Base-by-base conservation (phyloP, 495 filamentous ascomycete species). In the Podospora pseudopauciseta region DNA sequence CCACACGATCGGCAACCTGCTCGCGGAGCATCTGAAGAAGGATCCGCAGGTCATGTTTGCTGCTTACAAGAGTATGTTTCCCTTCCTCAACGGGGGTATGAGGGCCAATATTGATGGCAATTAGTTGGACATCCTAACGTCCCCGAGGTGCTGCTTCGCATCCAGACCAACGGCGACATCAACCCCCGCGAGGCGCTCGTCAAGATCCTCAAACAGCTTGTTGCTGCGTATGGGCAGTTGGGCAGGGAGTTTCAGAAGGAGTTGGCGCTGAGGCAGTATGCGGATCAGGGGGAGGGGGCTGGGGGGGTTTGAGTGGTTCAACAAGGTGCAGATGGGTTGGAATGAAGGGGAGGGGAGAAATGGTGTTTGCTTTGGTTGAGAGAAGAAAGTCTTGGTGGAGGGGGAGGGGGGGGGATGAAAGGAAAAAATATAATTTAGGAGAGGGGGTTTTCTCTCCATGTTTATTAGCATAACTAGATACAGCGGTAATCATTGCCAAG, bases 171-270 rank as follows among this genome's bases (percentile, higher is more conserved):
- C 76, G 96, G 95, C 60, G 84, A 86, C 26, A 83, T 96, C 70
- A 92, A 88, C 13, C 96, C 95, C 5, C 92, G 91, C 66, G 90
- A 96, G 71, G 94, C 94, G 0, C 82, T 99, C n/a, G 77, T 95
- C 68, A 81, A 86, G 49, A 86, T 88, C 57, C 96, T 90, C 81
- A 85, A 90, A 76, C 88, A 91, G 65, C 80, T 97, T 26, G 90
- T 99, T 64, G 82, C 86, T 64, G 88, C 93, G 65, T 84, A 96
- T 67, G 89, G 86, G 27, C 87, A 87, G 63, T 77, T 98, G 26
- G 90, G 88, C 49, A 88, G 91, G 63, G 91, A 96, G 74, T 97
- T 99, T 78, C 96, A 92, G 60, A 96, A 96, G 77, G 96, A 99
- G 80, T 96, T 88, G 75, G 94, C 97, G 71, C 83, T 97, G 66